phyloP scores from a whole-genome alignment of 2,329 filamentous ascomycete species.

The Cercospora janseana region DNA sequence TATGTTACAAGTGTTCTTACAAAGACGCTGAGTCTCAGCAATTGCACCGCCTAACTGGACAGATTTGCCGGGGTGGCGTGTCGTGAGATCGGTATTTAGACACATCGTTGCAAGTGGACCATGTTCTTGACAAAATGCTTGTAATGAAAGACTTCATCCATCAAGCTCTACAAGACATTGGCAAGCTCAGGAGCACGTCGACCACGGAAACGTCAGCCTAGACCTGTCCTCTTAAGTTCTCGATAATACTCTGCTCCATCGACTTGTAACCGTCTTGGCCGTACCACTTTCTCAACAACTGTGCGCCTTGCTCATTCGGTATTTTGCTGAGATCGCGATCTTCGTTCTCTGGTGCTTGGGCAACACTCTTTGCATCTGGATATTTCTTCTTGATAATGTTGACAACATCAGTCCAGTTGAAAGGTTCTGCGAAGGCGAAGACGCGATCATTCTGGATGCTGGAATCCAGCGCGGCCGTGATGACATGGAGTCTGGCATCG shows the following conservation, averaged over 20 bases:
- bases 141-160: neutral
- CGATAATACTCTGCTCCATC: conserved; percentile 31
- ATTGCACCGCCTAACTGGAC: too few relatives aligned
- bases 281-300: conserved; percentile 34
- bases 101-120: too few relatives aligned
- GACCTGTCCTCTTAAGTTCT: conserved; percentile 26
- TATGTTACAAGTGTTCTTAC: too few relatives aligned
- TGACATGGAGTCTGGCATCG: conserved; percentile 52
- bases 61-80: too few relatives aligned
- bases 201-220: neutral
- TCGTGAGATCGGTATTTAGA: too few relatives aligned
- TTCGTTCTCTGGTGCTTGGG: conserved; percentile 22
- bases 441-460: conserved; percentile 52
- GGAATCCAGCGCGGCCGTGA: conserved; percentile 48
- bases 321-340: conserved; percentile 30
- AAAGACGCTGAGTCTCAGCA: too few relatives aligned
- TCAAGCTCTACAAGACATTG: neutral
- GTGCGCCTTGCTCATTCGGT: conserved; percentile 32
- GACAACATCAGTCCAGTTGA: conserved; percentile 49
- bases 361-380: conserved; percentile 38
- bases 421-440: conserved; percentile 53
- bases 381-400: conserved; percentile 40
- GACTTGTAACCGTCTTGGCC: conserved; percentile 30
- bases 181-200: neutral
- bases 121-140: too few relatives aligned